Evolutionary conservation across 2,329 filamentous ascomycete genomes (phyloP), one percentile per base, ranked within the genome.

Genomic region (Juglanconis sp.): DNA sequence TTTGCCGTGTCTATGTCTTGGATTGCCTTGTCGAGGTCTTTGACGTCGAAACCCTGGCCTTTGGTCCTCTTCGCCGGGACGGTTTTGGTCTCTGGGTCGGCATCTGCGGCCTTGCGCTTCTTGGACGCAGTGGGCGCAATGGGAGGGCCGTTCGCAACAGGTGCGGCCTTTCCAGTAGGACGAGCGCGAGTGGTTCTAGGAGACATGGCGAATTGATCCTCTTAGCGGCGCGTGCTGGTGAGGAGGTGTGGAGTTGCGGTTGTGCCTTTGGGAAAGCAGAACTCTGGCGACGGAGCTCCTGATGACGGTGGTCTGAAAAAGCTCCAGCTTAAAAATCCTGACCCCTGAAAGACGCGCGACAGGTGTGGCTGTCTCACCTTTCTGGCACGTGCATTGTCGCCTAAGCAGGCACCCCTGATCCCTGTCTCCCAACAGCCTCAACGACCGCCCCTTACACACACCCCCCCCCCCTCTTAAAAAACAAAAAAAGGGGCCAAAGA

Each of bases 41-140:
- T n/a, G 24, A 44, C 32, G 38, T 52, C 38, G 15, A 51, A 52
- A 9, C 15, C 32, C 5, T 35, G 13, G 47, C 35, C 24, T 35
- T 38, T 58, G 34, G 52, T 50, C 31, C 58, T 53, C 48, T 63
- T 63, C 34, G 58, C 24, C 31, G 35, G 49, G 3, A 34, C 58
- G 11, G 46, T 31, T 36, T 53, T 56, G 24, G 50, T 15, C 15
- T 57, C 56, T 17, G 46, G 17, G 38, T 55, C 55, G 24, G 51
- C 35, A 6, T 57, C 53, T 32, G 56, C 53, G 35, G 61, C 54
- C 61, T 63, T 63, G 61, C 61, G 61, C 61, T 63, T 63, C 52
- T 56, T 63, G 52, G 61, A 58, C 11, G 50, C 53, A 40, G 60
- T 56, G 40, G 61, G 24, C 17, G 56, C 46, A 32, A 47, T 47